These are phyloP conservation scores for Psilocybe tampanensis DNA, from an alignment of 768 basidiomycete species.

Conservation along the genomic window DNA sequence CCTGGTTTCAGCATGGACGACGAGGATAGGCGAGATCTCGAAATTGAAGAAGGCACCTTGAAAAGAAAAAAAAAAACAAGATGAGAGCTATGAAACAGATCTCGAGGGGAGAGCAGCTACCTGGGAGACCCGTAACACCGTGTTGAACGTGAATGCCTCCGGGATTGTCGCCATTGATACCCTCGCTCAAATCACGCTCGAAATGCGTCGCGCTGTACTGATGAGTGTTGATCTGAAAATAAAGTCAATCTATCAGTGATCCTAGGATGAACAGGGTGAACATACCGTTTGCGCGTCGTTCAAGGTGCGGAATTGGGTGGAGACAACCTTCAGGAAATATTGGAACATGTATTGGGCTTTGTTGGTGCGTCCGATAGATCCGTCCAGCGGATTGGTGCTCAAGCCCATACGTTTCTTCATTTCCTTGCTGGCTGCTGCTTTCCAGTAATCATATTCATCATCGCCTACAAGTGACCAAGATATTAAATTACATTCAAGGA, in stretches of 20 bases:
- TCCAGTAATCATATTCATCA: conserved; percentile 76
- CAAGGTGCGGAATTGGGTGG: conserved; percentile 89
- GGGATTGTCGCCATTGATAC: conserved; percentile 55
- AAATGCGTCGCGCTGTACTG: conserved; percentile 97
- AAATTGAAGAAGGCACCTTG: conserved; percentile 89
- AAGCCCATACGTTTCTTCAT: conserved; percentile 80
- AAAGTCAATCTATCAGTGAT: not conserved
- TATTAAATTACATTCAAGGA: too few species aligned
- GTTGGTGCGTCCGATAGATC: conserved; percentile 52
- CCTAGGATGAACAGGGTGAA: conserved; percentile 7
- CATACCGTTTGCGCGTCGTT: conserved; percentile 64
- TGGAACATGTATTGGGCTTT: conserved; percentile 95
- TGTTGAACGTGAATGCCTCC: conserved; percentile 77
- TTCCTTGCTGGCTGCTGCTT: conserved; percentile 57
- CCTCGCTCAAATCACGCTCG: conserved; percentile 84
- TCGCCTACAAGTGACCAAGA: too few species aligned
- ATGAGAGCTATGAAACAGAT: not conserved
- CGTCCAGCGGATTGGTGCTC: conserved; percentile 74
- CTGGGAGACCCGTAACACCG: conserved; percentile 72
- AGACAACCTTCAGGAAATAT: conserved; percentile 98
- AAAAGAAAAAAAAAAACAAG: not conserved
- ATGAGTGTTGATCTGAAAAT: conserved; percentile 73
- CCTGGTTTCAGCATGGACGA: conserved; percentile 87
- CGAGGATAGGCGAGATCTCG: conserved; percentile 95
- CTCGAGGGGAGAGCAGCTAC: conserved; percentile 19